These are phyloP conservation scores for Exutisphaerella laricina DNA, from an alignment of 2,329 filamentous ascomycete genomes.

Conservation along the genomic window DNA sequence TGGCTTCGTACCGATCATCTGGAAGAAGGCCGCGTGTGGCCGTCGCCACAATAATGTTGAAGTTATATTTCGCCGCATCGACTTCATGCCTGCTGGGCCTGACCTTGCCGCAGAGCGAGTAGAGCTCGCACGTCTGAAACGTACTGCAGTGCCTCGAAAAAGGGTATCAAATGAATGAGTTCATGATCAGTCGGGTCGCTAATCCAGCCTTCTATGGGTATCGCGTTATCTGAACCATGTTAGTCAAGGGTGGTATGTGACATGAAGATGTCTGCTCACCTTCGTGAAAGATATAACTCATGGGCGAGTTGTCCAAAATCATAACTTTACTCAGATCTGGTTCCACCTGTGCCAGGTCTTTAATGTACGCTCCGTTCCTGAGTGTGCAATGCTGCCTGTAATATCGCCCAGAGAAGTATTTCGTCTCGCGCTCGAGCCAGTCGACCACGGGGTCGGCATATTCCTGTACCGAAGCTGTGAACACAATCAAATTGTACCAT, in stretches of 20 bases:
- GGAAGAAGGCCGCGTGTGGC: not conserved
- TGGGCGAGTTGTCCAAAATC: constrained; percentile 96
- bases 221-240: constrained; percentile 74
- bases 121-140: constrained; percentile 91
- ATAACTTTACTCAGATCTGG: constrained; percentile 96
- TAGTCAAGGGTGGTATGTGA: constrained; percentile 1
- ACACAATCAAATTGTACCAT: constrained; percentile 96
- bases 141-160: constrained; percentile 92
- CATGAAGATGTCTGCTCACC: constrained; percentile 53
- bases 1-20: not conserved
- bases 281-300: constrained; percentile 98
- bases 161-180: constrained; percentile 81
- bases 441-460: constrained; percentile 99
- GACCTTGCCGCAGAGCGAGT: constrained; percentile 80
- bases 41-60: not conserved
- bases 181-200: constrained; percentile 97
- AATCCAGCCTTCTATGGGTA: constrained; percentile 99
- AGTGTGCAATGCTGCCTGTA: constrained; percentile 97
- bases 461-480: constrained; percentile 96
- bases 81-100: constrained; percentile 46
- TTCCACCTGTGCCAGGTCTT: constrained; percentile 92
- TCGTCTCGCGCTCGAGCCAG: constrained; percentile 94
- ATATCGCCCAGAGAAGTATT: constrained; percentile 89
- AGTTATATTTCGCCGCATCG: not conserved
- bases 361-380: constrained; percentile 94